phyloP scores from a whole-genome alignment of 768 basidiomycete genomes.

The Tricholoma bakamatsutake region DNA sequence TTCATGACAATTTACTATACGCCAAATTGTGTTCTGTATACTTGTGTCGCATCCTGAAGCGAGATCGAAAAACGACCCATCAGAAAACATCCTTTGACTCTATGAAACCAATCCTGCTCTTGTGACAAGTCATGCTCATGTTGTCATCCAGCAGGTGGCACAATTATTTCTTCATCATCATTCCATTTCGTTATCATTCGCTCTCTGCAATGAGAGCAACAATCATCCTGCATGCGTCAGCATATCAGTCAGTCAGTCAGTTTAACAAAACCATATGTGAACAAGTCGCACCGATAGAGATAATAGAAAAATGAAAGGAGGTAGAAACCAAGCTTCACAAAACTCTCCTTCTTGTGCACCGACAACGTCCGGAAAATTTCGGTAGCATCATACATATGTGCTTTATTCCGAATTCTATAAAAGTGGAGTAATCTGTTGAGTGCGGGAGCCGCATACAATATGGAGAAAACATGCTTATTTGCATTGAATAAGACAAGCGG shows the following conservation, averaged over 20 bases:
- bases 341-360: conserved; percentile 93
- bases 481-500: conserved; percentile 87
- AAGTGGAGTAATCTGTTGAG: conserved; percentile 3
- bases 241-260: conserved; percentile 4
- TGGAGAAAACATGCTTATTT: conserved; percentile 72
- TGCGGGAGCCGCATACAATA: neutral
- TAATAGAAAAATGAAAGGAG: conserved; percentile 91
- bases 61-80: neutral
- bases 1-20: too few species aligned
- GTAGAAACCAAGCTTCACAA: conserved; percentile 92
- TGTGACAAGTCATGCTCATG: conserved; percentile 3
- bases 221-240: conserved; percentile 57
- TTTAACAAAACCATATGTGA: neutral
- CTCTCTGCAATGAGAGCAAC: conserved; percentile 80
- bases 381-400: conserved; percentile 99
- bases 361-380: conserved; percentile 96
- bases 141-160: neutral
- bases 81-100: too few species aligned
- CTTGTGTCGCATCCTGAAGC: neutral
- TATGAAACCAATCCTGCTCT: neutral
- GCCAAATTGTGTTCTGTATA: too few species aligned
- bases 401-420: conserved; percentile 90
- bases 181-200: conserved; percentile 33
- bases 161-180: neutral
- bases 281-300: conserved; percentile 67